Evolutionary conservation across 441 rosid genomes (phyloP).

Genomic region (Arabidopsis hybrid): DNA sequence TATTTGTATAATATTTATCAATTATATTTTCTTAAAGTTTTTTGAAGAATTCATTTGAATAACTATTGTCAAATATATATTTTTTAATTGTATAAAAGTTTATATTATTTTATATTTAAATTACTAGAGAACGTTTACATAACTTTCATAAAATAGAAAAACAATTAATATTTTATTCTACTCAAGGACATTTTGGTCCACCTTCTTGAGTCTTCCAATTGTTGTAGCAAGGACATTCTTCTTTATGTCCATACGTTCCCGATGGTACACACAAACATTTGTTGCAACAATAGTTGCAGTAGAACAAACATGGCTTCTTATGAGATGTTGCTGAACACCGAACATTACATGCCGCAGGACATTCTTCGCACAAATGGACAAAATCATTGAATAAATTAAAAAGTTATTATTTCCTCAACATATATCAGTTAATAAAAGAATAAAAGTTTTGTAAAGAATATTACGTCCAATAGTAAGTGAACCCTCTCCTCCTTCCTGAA

Average conservation of each 20-base stretch:
- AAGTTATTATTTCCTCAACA: background rate
- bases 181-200: constrained; percentile 45
- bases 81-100: background rate
- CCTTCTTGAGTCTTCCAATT: constrained; percentile 48
- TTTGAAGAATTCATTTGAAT: too few relatives aligned
- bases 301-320: constrained; percentile 38
- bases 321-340: constrained; percentile 49
- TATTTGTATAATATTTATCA: too few relatives aligned
- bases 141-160: background rate
- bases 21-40: too few relatives aligned
- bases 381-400: background rate
- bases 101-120: background rate
- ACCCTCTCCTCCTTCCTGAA: constrained; percentile 4
- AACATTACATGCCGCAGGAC: constrained; percentile 41
- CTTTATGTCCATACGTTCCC: constrained; percentile 49
- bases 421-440: background rate
- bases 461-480: background rate
- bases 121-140: background rate
- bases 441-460: background rate
- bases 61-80: background rate
- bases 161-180: too few relatives aligned
- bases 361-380: constrained; percentile 35
- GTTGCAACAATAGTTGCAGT: constrained; percentile 50
- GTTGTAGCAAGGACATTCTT: constrained; percentile 57
- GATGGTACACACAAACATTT: constrained; percentile 61